Conservation (phyloP, 305 asterid genomes). For the Fraxinus dipetala region DNA sequence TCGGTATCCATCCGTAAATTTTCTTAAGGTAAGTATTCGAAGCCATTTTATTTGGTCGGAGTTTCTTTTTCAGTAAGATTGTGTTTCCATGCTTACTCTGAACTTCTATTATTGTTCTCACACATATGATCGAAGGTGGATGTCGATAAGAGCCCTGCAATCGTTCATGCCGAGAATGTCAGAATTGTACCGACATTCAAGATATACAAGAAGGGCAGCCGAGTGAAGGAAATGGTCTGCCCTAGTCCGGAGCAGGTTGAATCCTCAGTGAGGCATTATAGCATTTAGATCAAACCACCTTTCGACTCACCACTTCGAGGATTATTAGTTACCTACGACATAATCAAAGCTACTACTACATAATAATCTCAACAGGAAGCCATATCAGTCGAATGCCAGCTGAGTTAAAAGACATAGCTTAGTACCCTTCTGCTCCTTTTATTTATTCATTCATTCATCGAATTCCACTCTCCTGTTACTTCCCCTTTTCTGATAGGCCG, state of each 20-base stretch:
- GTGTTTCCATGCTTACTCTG: not conserved
- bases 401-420: conserved; percentile 31
- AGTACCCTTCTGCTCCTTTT: conserved; percentile 33
- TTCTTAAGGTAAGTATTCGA: conserved; percentile 53
- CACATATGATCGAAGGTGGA: conserved; percentile 52
- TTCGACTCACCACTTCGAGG: conserved; percentile 13
- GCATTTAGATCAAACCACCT: conserved; percentile 30
- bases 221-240: conserved; percentile 81
- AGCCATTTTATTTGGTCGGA: not conserved
- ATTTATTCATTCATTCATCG: conserved; percentile 55
- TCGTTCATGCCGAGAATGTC: conserved; percentile 62
- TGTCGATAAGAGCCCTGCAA: conserved; percentile 51
- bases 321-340: conserved; percentile 34
- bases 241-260: conserved; percentile 74
- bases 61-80: not conserved
- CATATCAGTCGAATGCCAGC: conserved; percentile 40
- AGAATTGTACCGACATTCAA: conserved; percentile 73
- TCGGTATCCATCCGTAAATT: conserved; percentile 64
- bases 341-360: conserved; percentile 25
- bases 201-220: conserved; percentile 62
- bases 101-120: not conserved
- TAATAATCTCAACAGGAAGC: conserved; percentile 41
- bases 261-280: conserved; percentile 82
- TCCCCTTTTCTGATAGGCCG: conserved; percentile 22
- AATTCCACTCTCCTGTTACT: conserved; percentile 19